Evolutionary conservation across 1,284 basidiomycete genomes (phyloP).

Genomic region (Abortiporus biennis): DNA sequence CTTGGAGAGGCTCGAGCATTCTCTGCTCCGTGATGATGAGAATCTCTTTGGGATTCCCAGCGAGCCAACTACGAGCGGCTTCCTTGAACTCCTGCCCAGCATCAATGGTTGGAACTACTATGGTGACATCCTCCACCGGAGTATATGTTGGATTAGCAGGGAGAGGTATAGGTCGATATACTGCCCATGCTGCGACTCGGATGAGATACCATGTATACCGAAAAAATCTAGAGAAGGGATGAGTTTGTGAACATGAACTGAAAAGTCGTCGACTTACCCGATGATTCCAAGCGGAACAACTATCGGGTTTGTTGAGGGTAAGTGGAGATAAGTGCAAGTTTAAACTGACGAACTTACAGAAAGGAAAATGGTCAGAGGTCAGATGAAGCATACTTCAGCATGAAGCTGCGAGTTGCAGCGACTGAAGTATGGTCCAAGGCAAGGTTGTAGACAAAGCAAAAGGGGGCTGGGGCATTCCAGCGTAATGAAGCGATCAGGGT

Average conservation of each 20-base stretch:
- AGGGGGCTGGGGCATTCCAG: no score
- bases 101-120: conserved; percentile 92
- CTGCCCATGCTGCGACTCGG: conserved; percentile 66
- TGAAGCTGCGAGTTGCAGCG: no score
- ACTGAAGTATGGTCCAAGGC: no score
- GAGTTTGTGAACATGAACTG: not conserved
- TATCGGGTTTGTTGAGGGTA: conserved; percentile 27
- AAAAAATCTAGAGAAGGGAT: conserved; percentile 54
- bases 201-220: conserved; percentile 90
- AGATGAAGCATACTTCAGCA: conserved; percentile 33
- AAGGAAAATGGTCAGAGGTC: conserved; percentile 34
- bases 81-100: conserved; percentile 93
- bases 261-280: conserved; percentile 47
- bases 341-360: conserved; percentile 28
- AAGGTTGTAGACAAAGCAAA: no score
- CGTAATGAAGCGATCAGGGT: no score
- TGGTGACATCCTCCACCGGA: conserved; percentile 87
- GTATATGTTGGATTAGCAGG: conserved; percentile 86
- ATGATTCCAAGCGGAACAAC: conserved; percentile 90
- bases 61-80: conserved; percentile 86
- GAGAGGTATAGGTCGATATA: conserved; percentile 81
- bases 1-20: conserved; percentile 82
- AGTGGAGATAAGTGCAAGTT: conserved; percentile 4
- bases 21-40: conserved; percentile 91
- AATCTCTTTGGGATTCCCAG: conserved; percentile 86